These are phyloP conservation scores for Penicillium turbatum DNA, from an alignment of 495 filamentous ascomycete species.

Conservation along the genomic window DNA sequence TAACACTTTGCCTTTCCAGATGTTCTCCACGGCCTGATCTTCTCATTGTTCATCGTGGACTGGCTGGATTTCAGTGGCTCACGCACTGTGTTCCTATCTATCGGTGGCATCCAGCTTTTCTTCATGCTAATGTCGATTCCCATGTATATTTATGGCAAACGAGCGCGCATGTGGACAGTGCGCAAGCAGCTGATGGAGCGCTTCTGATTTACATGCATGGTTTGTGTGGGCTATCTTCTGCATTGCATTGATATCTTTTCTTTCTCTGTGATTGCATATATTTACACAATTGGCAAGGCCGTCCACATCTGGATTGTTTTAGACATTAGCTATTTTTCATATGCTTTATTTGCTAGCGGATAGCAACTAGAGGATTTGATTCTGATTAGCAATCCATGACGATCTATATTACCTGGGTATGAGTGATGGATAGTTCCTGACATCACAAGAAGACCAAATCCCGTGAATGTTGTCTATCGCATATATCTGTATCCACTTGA, in stretches of 20 bases:
- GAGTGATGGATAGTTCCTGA: too few relatives aligned
- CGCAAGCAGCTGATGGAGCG: slow-evolving; percentile 85
- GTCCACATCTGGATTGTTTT: neutral
- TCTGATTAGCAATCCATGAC: too few relatives aligned
- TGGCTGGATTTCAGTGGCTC: slow-evolving; percentile 76
- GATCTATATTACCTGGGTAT: too few relatives aligned
- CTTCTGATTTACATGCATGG: slow-evolving; percentile 46
- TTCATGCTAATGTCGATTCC: slow-evolving; percentile 74
- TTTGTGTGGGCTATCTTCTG: neutral
- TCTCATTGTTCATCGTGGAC: slow-evolving; percentile 83
- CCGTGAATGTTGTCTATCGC: too few relatives aligned
- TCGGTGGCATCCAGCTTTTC: slow-evolving; percentile 84
- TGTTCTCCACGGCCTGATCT: slow-evolving; percentile 82
- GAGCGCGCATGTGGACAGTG: slow-evolving; percentile 94
- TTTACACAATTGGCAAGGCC: too few relatives aligned
- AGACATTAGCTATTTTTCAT: neutral
- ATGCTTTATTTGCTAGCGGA: neutral
- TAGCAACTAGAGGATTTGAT: too few relatives aligned
- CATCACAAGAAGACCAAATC: neutral
- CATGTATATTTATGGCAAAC: slow-evolving; percentile 95
- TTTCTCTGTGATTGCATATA: neutral
- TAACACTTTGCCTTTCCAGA: slow-evolving; percentile 41
- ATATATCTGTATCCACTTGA: too few relatives aligned
- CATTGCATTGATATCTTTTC: neutral
- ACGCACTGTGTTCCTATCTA: slow-evolving; percentile 71